phyloP scores from a whole-genome alignment of 192 early-diverging fungal genomes.

The Helicostylum pulchrum region DNA sequence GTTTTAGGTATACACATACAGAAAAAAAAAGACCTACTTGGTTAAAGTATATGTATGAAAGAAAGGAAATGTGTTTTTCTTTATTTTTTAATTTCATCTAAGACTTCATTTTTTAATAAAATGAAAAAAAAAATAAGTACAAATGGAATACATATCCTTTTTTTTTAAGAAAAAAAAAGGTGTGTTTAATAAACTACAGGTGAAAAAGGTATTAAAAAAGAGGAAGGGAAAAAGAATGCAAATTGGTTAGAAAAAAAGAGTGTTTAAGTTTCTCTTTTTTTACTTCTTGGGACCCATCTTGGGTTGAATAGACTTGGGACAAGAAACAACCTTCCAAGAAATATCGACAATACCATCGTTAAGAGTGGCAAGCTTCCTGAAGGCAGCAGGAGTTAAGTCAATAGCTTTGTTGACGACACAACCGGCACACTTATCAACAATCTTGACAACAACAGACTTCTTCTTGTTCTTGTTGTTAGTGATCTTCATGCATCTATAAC shows the following conservation, averaged over 20 bases:
- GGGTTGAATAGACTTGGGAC: not conserved
- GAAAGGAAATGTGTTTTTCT: not conserved
- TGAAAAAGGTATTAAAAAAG: not conserved
- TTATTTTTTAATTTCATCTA: constrained; percentile 16
- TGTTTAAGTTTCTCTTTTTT: not conserved
- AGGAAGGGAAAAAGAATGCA: not conserved
- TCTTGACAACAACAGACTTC: constrained; percentile 26
- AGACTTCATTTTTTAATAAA: constrained; percentile 8
- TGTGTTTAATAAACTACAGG: not conserved
- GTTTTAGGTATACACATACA: not conserved
- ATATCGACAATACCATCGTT: constrained; percentile 22
- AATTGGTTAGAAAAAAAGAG: not conserved
- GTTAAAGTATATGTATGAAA: not conserved
- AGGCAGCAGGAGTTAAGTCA: constrained; percentile 27
- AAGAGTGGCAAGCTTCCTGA: constrained; percentile 17
- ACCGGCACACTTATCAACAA: constrained; percentile 37
- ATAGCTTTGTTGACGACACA: constrained; percentile 13
- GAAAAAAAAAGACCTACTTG: not conserved
- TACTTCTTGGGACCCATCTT: constrained; percentile 3
- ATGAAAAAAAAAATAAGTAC: constrained; percentile 2
- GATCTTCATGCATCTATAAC: constrained; percentile 41
- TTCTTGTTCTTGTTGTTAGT: constrained; percentile 26
- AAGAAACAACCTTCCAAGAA: constrained; percentile 16
- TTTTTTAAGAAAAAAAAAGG: not conserved
- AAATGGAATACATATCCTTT: not conserved